phyloP scores from a whole-genome alignment of 306 rosid species.

The Psophocarpus tetragonolobus region DNA sequence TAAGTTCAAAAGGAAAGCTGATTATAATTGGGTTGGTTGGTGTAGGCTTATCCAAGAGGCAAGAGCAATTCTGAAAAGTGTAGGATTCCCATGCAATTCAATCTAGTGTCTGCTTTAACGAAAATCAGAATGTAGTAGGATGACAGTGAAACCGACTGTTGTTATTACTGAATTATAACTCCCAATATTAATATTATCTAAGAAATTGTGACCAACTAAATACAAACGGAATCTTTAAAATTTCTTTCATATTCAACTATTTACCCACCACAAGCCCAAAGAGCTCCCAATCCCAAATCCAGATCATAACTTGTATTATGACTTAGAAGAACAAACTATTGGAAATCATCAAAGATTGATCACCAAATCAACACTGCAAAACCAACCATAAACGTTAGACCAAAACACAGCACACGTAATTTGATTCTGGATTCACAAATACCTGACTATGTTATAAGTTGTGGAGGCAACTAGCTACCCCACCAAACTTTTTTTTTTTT shows the following conservation, averaged over 20 bases:
- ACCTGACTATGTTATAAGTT: neutral
- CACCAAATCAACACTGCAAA: neutral
- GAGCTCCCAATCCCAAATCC: no score
- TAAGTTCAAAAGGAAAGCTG: no score
- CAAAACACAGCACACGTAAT: neutral
- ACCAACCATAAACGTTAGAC: neutral
- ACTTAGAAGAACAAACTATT: neutral
- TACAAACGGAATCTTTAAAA: neutral
- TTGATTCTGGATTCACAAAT: neutral
- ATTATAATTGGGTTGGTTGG: no score
- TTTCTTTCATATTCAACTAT: neutral
- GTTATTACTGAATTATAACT: no score
- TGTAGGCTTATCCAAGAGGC: no score
- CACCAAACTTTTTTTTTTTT: neutral
- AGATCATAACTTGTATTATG: neutral
- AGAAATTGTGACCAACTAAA: neutral
- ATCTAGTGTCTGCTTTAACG: no score
- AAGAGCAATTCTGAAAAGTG: no score
- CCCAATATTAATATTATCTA: no score
- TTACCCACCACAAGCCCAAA: neutral
- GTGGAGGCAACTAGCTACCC: neutral
- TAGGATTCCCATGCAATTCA: no score
- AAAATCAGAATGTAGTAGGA: no score
- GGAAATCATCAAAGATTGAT: neutral
- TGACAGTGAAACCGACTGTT: no score